Percentiles rank a stretch among this genome's conserved stretches.
Evolutionary conservation across 192 early-diverging fungal genomes (phyloP).

Genomic region (Chytriomyces sp.): DNA sequence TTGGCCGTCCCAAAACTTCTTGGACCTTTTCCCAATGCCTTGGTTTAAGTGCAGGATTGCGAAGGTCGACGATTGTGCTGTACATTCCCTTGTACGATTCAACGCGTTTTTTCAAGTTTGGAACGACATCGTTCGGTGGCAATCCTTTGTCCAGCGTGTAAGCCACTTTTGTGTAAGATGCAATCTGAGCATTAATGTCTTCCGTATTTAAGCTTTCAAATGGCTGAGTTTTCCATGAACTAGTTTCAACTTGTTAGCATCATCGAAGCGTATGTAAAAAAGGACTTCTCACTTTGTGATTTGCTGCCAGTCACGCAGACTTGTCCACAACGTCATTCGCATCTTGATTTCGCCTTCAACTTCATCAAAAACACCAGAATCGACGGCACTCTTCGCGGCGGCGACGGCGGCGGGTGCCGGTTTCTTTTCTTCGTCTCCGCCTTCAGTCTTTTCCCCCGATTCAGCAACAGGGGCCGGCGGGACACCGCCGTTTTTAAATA

Average conservation of each 20-base stretch:
- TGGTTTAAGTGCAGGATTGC: conserved; percentile 61
- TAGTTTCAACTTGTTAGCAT: conserved; percentile 20
- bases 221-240: conserved; percentile 49
- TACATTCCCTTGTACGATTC: conserved; percentile 62
- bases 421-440: conserved; percentile 31
- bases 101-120: conserved; percentile 60
- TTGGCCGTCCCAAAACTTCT: conserved; percentile 57
- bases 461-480: conserved; percentile 25
- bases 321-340: conserved; percentile 60
- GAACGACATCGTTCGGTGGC: conserved; percentile 71
- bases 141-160: conserved; percentile 69
- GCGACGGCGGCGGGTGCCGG: conserved; percentile 9
- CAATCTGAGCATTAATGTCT: conserved; percentile 61
- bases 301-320: conserved; percentile 61
- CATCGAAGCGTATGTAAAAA: background rate
- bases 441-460: conserved; percentile 25
- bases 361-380: conserved; percentile 56
- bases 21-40: conserved; percentile 70
- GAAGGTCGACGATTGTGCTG: conserved; percentile 63
- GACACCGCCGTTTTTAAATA: conserved; percentile 60
- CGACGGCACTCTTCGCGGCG: conserved; percentile 6
- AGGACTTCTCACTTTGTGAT: conserved; percentile 48
- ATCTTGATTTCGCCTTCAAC: conserved; percentile 62
- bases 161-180: conserved; percentile 55
- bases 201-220: conserved; percentile 68